Evolutionary conservation across 257 asterid species (phyloP).

Genomic region (Solanum pimpinellifolium): DNA sequence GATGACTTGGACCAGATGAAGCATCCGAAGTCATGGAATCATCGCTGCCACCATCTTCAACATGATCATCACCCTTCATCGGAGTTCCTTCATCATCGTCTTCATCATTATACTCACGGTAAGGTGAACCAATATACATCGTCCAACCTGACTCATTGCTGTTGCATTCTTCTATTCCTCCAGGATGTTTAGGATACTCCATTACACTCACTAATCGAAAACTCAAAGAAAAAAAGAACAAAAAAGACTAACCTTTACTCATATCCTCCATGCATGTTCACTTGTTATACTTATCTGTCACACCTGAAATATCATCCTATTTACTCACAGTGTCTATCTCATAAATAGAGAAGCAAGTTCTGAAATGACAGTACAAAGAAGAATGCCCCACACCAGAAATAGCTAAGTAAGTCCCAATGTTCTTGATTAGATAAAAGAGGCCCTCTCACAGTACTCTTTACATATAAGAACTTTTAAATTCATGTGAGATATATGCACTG

Average conservation of each 20-base stretch:
- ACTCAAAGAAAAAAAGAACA: slow-evolving; percentile 17
- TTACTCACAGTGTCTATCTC: slow-evolving; percentile 46
- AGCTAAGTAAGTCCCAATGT: slow-evolving; percentile 33
- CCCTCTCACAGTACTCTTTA: slow-evolving; percentile 24
- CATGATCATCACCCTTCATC: slow-evolving; percentile 4
- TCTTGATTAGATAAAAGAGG: slow-evolving; percentile 35
- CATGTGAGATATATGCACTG: slow-evolving; percentile 85
- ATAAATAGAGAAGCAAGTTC: slow-evolving; percentile 59
- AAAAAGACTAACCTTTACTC: slow-evolving; percentile 5
- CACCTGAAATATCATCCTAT: slow-evolving; percentile 5
- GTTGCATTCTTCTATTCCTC: slow-evolving; percentile 64
- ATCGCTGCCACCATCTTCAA: slow-evolving; percentile 45
- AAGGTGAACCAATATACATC: slow-evolving; percentile 55
- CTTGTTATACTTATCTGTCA: slow-evolving; percentile 10
- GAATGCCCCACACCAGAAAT: slow-evolving; percentile 55
- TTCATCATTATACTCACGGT: slow-evolving; percentile 12
- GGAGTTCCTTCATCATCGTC: slow-evolving; percentile 2
- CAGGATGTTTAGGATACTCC: slow-evolving; percentile 45
- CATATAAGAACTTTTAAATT: slow-evolving; percentile 45
- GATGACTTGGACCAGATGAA: slow-evolving; percentile 74
- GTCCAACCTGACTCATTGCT: slow-evolving; percentile 98
- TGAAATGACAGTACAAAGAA: slow-evolving; percentile 40
- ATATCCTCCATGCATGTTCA: background rate
- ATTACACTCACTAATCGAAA: slow-evolving; percentile 12
- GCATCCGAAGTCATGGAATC: slow-evolving; percentile 97